A percentile compares a stretch with the other conserved stretches of the same genome.
Conservation (phyloP, 345 rosid genomes). For the Eucalyptus erythrocorys region DNA sequence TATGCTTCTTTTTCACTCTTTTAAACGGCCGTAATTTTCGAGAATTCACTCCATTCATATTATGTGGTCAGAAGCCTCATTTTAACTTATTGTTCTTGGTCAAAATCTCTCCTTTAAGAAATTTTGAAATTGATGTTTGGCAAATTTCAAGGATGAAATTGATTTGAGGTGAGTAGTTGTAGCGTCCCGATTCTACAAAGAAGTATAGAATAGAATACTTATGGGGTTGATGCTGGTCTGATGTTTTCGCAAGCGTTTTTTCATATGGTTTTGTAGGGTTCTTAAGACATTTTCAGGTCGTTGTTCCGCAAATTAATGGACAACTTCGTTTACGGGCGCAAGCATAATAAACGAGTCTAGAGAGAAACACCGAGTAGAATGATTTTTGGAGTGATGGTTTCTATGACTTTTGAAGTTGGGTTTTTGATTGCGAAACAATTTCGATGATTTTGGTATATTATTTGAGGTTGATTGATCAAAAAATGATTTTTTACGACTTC, state of each 20-base stretch:
- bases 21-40: rapidly evolving
- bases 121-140: neutral
- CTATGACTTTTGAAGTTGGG: no score
- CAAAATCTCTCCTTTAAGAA: neutral
- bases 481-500: neutral
- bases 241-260: neutral
- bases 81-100: neutral
- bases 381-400: no score
- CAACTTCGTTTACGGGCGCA: neutral
- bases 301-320: neutral
- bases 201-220: neutral
- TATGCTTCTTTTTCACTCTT: neutral
- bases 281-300: neutral
- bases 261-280: neutral
- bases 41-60: neutral
- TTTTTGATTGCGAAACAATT: neutral
- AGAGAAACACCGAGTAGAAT: rapidly evolving
- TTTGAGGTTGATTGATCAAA: neutral
- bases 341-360: neutral
- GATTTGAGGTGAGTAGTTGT: neutral
- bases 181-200: neutral
- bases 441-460: neutral
- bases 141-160: neutral
- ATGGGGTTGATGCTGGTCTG: neutral
- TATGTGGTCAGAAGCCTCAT: neutral